Evolutionary conservation across 2,329 filamentous ascomycete species (phyloP), one percentile per base, ranked within the genome.

Genomic region (Arthroderma sp.): DNA sequence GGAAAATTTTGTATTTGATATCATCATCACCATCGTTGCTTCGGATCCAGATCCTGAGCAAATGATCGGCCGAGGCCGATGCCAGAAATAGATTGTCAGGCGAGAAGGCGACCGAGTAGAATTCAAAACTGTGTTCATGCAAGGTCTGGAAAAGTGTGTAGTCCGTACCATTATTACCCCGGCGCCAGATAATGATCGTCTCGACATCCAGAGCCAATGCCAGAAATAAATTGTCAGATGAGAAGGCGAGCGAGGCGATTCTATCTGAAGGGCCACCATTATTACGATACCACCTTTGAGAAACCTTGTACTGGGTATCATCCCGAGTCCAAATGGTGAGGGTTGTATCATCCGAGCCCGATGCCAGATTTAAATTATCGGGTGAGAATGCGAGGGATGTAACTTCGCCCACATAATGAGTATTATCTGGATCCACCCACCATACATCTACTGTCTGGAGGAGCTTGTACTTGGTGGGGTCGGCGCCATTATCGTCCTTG

Each of bases 41-140:
- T 4, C 27, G 4, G 11, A 29, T 48, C 56, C 55, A 58, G 7
- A 58, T 29, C 37, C 42, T 48, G 29, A 44, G 6, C 4, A 5
- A 6, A 1, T 10, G 5, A 9, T 44, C 34, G 2, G 3, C 5
- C 5, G 42, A 44, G 29, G 9, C 6, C 6, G 42, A 44, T 8
- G 29, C 34, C 3, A 45, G 5, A 4, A 34, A 10, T 15, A 29
- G 4, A 4, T 9, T 10, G 7, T 45, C 27, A 11, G 36, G 15
- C 9, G 38, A 45, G 29, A 45, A 45, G 8, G 31, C 29, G 11
- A 45, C 37, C 5, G 10, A 8, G 6, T 29, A 45, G 32, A 57
- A 44, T 8, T 1, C 5, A 39, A 22, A 22, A 22, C 15, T 22
- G 15, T 22, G 1, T 22, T 22, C 15, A 22, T 2, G 2, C 15